A percentile compares a stretch with the other conserved stretches of the same genome.
Conservation (phyloP, 108 stramenopile species). For the Stephanodiscus triporus region DNA sequence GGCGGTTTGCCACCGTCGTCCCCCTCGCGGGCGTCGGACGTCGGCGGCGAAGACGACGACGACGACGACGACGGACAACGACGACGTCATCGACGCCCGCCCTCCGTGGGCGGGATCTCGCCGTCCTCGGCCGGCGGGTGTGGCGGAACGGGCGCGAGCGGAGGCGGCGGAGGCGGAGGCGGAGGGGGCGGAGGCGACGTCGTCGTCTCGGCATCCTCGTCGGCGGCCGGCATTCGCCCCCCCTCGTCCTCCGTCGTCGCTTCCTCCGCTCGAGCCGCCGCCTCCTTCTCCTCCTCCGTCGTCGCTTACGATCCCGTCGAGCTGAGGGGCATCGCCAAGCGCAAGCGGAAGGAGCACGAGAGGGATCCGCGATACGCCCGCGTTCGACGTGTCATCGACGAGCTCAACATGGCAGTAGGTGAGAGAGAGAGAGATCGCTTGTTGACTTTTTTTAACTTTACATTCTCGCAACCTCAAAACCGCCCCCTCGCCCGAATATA, state of each 20-base stretch:
- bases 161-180: too few species aligned
- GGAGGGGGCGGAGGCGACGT: background rate
- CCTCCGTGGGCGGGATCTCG: background rate
- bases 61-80: too few species aligned
- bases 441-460: background rate
- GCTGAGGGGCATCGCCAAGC: conserved; percentile 28
- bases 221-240: background rate
- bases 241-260: background rate
- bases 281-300: background rate
- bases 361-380: conserved; percentile 23
- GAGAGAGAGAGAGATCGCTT: background rate
- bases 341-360: conserved; percentile 37
- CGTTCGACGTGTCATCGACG: conserved; percentile 28
- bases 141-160: too few species aligned
- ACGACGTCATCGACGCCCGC: too few species aligned
- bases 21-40: too few species aligned
- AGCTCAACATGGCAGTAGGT: conserved; percentile 40
- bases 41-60: too few species aligned
- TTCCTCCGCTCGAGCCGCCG: background rate
- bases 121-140: too few species aligned
- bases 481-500: background rate
- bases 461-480: background rate
- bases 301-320: background rate
- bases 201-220: background rate
- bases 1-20: too few species aligned